A percentile compares a stretch with the other conserved stretches of the same genome.
These are phyloP conservation scores for Melocanna baccifera DNA, from an alignment of 176 grass and related monocot genomes.

Conservation along the genomic window DNA sequence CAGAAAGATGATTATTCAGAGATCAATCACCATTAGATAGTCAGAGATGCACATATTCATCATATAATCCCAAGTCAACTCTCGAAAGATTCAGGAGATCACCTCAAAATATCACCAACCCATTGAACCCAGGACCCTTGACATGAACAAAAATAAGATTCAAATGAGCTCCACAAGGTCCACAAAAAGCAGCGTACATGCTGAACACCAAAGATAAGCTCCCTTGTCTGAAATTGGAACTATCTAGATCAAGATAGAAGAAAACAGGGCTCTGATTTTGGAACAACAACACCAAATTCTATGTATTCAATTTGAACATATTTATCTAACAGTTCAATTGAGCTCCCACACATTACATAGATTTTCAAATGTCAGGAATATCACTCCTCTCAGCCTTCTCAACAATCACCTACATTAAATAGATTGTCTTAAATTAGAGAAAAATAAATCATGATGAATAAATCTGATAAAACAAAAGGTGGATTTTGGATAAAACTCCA, in stretches of 20 bases:
- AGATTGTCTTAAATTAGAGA: too few species aligned
- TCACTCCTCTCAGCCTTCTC: too few species aligned
- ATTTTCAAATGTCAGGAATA: too few species aligned
- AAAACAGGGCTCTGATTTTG: background rate
- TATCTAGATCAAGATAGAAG: background rate
- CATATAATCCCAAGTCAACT: background rate
- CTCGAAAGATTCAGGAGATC: constrained; percentile 27
- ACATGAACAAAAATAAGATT: background rate
- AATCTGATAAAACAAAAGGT: too few species aligned
- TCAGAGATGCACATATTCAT: background rate
- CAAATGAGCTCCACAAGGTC: too few species aligned
- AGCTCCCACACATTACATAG: constrained; percentile 20
- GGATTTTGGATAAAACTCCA: too few species aligned
- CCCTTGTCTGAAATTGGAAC: background rate
- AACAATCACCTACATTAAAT: too few species aligned
- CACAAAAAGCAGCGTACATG: constrained; percentile 2
- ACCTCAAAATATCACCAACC: constrained; percentile 39
- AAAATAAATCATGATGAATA: too few species aligned
- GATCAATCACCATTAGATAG: background rate
- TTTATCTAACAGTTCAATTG: constrained; percentile 14
- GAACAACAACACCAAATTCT: constrained; percentile 30
- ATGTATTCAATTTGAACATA: constrained; percentile 9
- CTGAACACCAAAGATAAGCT: background rate
- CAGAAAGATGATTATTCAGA: background rate
- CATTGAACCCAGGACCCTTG: constrained; percentile 18